Conservation (phyloP, 768 basidiomycete species). For the Trametes maxima region DNA sequence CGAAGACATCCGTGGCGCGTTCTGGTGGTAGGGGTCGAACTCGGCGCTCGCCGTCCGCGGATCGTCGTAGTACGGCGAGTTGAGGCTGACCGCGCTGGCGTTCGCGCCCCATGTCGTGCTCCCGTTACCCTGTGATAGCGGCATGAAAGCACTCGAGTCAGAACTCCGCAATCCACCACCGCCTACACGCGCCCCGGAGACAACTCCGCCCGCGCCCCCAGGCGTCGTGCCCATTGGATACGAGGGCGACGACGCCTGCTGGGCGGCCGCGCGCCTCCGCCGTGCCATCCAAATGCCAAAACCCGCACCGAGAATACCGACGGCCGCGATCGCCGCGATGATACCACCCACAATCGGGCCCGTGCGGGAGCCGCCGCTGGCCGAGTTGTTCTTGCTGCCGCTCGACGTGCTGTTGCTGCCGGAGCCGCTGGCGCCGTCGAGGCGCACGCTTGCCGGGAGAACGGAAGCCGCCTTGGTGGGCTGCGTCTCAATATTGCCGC, state of each 20-base stretch:
- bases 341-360: conserved; percentile 52
- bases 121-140: conserved; percentile 64
- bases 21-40: conserved; percentile 40
- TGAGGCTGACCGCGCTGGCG: conserved; percentile 51
- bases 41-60: conserved; percentile 35
- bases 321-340: conserved; percentile 53
- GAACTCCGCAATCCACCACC: conserved; percentile 47
- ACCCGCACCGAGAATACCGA: conserved; percentile 53
- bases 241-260: conserved; percentile 33
- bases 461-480: conserved; percentile 44
- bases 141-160: conserved; percentile 71
- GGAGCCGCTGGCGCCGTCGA: conserved; percentile 40
- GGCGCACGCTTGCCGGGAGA: conserved; percentile 55
- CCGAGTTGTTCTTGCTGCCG: conserved; percentile 15
- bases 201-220: conserved; percentile 28
- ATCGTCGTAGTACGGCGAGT: conserved; percentile 42
- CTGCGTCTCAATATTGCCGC: conserved; percentile 76
- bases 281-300: conserved; percentile 55
- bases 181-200: conserved; percentile 28
- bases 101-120: conserved; percentile 56
- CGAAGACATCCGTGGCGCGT: conserved; percentile 32
- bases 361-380: conserved; percentile 36
- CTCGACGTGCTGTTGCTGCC: conserved; percentile 37
- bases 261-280: conserved; percentile 47
- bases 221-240: conserved; percentile 44